A percentile compares a stretch with the other conserved stretches of the same genome.
Evolutionary conservation across 2,329 filamentous ascomycete genomes (phyloP).

Genomic region (Gliomastix tumulicola): DNA sequence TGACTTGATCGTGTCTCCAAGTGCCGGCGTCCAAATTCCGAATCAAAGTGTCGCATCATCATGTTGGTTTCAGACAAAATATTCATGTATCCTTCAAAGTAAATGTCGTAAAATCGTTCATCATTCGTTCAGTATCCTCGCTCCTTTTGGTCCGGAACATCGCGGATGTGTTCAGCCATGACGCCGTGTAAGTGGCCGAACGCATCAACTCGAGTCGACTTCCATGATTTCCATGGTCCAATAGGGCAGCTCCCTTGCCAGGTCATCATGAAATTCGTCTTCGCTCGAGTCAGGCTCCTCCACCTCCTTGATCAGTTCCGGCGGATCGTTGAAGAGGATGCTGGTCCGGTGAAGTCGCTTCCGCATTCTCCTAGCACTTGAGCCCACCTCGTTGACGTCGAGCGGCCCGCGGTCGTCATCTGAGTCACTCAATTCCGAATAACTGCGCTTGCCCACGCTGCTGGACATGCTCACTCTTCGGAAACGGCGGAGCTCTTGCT

Average conservation of each 20-base stretch:
- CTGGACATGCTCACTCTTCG: slow-evolving; percentile 44
- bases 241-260: slow-evolving; percentile 43
- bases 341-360: slow-evolving; percentile 39
- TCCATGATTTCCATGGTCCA: slow-evolving; percentile 45
- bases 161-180: too few relatives aligned
- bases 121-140: too few relatives aligned
- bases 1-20: too few relatives aligned
- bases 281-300: slow-evolving; percentile 44
- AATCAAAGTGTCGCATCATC: too few relatives aligned
- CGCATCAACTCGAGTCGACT: slow-evolving; percentile 27
- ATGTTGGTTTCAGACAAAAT: too few relatives aligned
- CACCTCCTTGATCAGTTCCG: slow-evolving; percentile 43
- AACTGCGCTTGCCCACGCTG: slow-evolving; percentile 47
- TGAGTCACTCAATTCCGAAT: slow-evolving; percentile 46
- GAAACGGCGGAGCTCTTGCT: slow-evolving; percentile 33
- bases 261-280: slow-evolving; percentile 28
- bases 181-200: too few relatives aligned
- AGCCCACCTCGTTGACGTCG: slow-evolving; percentile 34
- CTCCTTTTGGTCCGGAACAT: too few relatives aligned
- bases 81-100: too few relatives aligned
- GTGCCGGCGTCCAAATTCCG: too few relatives aligned
- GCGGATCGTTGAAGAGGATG: slow-evolving; percentile 42
- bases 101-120: too few relatives aligned
- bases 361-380: slow-evolving; percentile 38
- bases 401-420: slow-evolving; percentile 31